Percentiles rank a stretch among this genome's conserved stretches.
These are phyloP conservation scores for Neoboletus magnificus DNA, from an alignment of 768 basidiomycete genomes.

Conservation along the genomic window DNA sequence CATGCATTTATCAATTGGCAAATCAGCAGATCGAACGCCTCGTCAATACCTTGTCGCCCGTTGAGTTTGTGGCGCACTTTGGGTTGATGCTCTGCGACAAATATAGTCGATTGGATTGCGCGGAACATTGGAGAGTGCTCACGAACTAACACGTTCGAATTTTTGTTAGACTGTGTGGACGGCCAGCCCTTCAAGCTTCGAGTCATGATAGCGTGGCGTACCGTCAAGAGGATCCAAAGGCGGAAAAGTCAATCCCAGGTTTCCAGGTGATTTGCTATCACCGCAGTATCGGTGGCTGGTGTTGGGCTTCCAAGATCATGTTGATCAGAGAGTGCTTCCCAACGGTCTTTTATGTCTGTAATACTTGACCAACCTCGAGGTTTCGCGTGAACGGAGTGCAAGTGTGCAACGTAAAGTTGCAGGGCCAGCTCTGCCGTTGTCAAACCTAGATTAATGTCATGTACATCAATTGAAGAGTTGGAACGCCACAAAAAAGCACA, in stretches of 20 bases:
- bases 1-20: slow-evolving; percentile 11
- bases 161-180: too few species aligned
- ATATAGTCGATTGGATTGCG: too few species aligned
- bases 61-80: background rate
- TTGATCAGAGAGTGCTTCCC: background rate
- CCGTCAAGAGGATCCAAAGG: too few species aligned
- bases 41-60: background rate
- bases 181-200: too few species aligned
- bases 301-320: background rate
- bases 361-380: too few species aligned
- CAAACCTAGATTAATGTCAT: background rate
- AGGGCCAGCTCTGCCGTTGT: background rate
- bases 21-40: background rate
- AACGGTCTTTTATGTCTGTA: background rate
- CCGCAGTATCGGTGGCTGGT: background rate
- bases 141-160: too few species aligned
- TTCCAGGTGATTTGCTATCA: background rate
- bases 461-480: too few species aligned
- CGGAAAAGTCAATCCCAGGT: background rate
- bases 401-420: background rate
- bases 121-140: too few species aligned
- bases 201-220: too few species aligned
- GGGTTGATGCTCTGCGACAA: too few species aligned
- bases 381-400: background rate
- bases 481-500: too few species aligned